Percentiles rank a stretch among this genome's conserved stretches.
These are phyloP conservation scores for Zanthoxylum bungeanum DNA, from an alignment of 345 rosid genomes.

Conservation along the genomic window DNA sequence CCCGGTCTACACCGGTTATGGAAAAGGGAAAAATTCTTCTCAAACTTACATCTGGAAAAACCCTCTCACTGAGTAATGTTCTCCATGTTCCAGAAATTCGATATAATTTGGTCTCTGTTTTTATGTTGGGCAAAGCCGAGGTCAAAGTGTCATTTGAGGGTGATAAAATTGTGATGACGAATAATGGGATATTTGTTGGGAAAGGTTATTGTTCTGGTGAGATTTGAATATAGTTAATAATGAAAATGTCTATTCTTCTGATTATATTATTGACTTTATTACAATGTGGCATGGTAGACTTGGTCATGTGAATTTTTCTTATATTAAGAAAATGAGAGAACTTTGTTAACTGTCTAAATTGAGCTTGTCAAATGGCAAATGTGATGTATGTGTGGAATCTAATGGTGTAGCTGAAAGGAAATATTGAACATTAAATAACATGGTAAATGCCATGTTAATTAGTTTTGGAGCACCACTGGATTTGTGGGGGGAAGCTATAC, in stretches of 20 bases:
- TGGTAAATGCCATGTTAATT: too few species aligned
- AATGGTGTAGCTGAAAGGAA: too few species aligned
- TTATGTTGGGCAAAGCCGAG: not conserved
- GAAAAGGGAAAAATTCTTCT: not conserved
- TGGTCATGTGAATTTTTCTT: not conserved
- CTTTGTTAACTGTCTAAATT: not conserved
- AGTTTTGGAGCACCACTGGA: too few species aligned
- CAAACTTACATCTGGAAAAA: not conserved
- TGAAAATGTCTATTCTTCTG: not conserved
- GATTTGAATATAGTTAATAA: not conserved
- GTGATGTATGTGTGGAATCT: not conserved
- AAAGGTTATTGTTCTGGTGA: not conserved
- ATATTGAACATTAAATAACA: too few species aligned
- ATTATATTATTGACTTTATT: not conserved
- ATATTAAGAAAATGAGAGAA: not conserved
- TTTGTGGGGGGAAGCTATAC: too few species aligned
- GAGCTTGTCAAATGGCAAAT: not conserved
- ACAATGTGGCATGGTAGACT: not conserved
- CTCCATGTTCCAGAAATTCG: too few species aligned
- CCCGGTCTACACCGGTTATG: not conserved
- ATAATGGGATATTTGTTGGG: not conserved
- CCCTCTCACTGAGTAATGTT: not conserved
- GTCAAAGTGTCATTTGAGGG: not conserved
- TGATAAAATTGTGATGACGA: not conserved
- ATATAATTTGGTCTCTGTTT: not conserved